A percentile compares a stretch with the other conserved stretches of the same genome.
These are phyloP conservation scores for Hypoxylon sp. DNA, from an alignment of 2,329 filamentous ascomycete genomes.

Conservation along the genomic window DNA sequence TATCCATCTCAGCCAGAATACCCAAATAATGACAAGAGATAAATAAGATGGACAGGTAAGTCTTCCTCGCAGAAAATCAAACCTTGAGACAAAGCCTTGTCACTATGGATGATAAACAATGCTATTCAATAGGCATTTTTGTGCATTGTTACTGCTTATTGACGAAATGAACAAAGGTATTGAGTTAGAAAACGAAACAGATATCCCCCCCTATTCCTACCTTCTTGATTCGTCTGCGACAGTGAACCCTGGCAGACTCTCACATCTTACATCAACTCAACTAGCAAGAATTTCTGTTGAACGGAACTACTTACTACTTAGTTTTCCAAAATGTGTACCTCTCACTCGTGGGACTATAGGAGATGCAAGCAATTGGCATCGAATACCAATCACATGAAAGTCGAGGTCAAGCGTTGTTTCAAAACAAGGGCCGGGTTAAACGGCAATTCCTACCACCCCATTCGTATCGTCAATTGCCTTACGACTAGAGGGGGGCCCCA, in stretches of 20 bases:
- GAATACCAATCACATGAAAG: constrained; percentile 1
- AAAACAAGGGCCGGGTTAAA: constrained; percentile 44
- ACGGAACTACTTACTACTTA: not conserved
- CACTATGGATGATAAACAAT: not conserved
- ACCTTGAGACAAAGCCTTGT: not conserved
- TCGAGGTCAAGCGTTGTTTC: constrained; percentile 38
- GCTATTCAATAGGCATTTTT: not conserved
- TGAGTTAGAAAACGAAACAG: not conserved
- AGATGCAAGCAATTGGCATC: constrained; percentile 14
- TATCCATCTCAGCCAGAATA: too few species aligned
- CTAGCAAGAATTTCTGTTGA: not conserved
- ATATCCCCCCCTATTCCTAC: not conserved
- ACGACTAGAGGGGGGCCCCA: too few species aligned
- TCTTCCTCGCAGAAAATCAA: not conserved
- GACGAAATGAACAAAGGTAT: not conserved
- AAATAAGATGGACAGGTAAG: too few species aligned
- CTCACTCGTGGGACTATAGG: not conserved
- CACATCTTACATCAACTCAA: not conserved
- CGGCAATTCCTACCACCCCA: constrained; percentile 33
- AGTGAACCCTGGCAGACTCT: not conserved
- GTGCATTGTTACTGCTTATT: not conserved
- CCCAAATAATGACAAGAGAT: too few species aligned
- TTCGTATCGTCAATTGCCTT: constrained; percentile 36
- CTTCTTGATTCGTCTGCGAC: not conserved
- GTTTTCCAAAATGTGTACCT: not conserved